These are phyloP conservation scores for Fraxinus anomala DNA, from an alignment of 257 asterid species.

Conservation along the genomic window DNA sequence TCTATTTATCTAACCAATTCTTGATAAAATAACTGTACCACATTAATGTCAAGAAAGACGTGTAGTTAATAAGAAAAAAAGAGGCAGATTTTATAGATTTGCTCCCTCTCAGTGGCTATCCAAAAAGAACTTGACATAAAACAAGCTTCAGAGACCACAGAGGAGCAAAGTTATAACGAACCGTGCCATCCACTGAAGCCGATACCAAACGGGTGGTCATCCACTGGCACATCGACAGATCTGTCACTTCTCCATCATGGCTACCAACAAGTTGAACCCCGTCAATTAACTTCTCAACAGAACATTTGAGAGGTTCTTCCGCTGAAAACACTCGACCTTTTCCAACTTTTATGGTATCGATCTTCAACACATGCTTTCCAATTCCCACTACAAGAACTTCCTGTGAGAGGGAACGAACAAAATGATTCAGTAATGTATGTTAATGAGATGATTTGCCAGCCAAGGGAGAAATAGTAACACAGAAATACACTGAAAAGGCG, in stretches of 20 bases:
- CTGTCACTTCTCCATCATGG: slow-evolving; percentile 97
- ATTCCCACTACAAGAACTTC: slow-evolving; percentile 93
- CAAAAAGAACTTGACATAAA: not conserved
- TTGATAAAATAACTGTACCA: not conserved
- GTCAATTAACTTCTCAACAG: slow-evolving; percentile 46
- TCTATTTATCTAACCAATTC: not conserved
- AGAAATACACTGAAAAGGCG: slow-evolving; percentile 3
- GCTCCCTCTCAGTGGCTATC: not conserved
- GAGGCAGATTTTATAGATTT: not conserved
- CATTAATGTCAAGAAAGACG: not conserved
- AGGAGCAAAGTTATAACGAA: slow-evolving; percentile 35
- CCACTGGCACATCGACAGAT: slow-evolving; percentile 92
- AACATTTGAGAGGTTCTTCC: slow-evolving; percentile 47
- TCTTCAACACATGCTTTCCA: slow-evolving; percentile 68
- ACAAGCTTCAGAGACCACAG: not conserved
- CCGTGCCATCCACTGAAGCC: slow-evolving; percentile 96
- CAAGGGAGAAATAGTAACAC: slow-evolving; percentile 11
- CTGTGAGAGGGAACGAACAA: slow-evolving; percentile 38
- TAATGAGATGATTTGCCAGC: not conserved
- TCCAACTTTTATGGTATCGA: slow-evolving; percentile 13
- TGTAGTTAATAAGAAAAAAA: not conserved
- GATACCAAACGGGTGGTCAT: slow-evolving; percentile 98
- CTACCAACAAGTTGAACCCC: slow-evolving; percentile 69
- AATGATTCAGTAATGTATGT: slow-evolving; percentile 18
- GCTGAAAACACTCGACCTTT: not conserved